Evolutionary conservation across 345 rosid species (phyloP), one percentile per base, ranked within the genome.

Genomic region (Salix exigua): DNA sequence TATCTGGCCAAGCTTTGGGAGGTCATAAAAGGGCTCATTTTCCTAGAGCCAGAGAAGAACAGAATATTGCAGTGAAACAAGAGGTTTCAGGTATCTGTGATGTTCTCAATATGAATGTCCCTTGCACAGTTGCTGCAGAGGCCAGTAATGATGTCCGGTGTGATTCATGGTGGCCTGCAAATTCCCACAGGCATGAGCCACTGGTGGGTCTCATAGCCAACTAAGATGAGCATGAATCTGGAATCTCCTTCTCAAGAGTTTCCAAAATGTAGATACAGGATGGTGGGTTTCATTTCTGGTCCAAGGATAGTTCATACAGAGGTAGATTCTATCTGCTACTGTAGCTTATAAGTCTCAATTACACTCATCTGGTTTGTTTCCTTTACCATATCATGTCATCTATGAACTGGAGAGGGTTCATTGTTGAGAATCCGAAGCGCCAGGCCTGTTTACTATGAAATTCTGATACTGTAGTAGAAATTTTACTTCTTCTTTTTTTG

Each of bases 11-110:
- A 72, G 83, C 80, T 44, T 71, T 76, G 68, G 83, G 83, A 31
- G 83, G 83, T 60, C 83, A 76, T 75, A 86, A 73, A 79, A 86
- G 81, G 82, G 67, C 75, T 73, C 90, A 88, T 60, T 4, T 71
- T 68, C 44, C 19, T 70, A 82, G 75, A 72, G 73, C 75, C 38
- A 75, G 68, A 79, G 80, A 68, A 46, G 48, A 77, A 35, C 69
- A 66, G 40, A 33, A 40, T 35, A 31, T 16, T 21, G 75, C 25
- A 46, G 42, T 71, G 63, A 74, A 68, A 37, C 81, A 71, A 38
- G 81, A 74, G 9, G 72, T 31, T 61, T 55, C 83, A 35, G 75
- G 73, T 50, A 30, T 35, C 23, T 64, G 55, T 71, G 69, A 72
- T 40, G 78, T 9, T 50, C 13, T 68, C 38, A 71, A 81, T 71